Evolutionary conservation across 805 yeast species (phyloP), one percentile per base, ranked within the genome.

Genomic region (Cyberlindnera xishuangbannaensis): DNA sequence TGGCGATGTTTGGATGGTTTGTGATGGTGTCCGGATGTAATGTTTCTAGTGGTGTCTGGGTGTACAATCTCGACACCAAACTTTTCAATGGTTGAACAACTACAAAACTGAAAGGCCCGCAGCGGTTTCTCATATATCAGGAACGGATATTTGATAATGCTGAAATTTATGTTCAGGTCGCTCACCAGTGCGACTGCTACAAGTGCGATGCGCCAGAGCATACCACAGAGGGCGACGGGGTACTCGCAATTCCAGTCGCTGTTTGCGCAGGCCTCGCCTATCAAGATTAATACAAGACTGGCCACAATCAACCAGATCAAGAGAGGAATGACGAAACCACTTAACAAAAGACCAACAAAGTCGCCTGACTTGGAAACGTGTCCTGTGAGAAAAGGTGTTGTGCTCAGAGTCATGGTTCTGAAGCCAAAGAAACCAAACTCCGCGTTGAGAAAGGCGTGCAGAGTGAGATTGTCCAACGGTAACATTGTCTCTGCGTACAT

Each of bases 361-460:
- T 72, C 96, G 0, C 97, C 97, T 6, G 94, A 86, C 61, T 73
- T 92, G 39, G 80, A 79, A 5, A 58, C 59, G n/a, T 74, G 80
- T 45, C 98, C 98, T 2, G 82, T 87, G 50, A 78, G 78, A 48
- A 87, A 88, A 48, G 99, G 97, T 24, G 97, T 92, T 5, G 95
- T 92, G 9, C 65, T 88, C 31, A 74, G 95, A 57, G 95, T 92
- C 19, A 83, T 90, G 92, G 85, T 88, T 34, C 69, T 88, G 47
- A 92, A 92, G 61, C 99, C 99, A 28, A 92, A 92, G 68, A 92
- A 92, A 59, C 99, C 99, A 22, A 92, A 92, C 66, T 90, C 97
- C 27, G 97, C 99, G 14, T 90, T 88, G 64, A 76, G 99, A 64
- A 92, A 92, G 60, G 95, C 94, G 29, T 87, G 95, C 44, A 82